phyloP scores from a whole-genome alignment of 345 rosid species.

The Salix viminalis region DNA sequence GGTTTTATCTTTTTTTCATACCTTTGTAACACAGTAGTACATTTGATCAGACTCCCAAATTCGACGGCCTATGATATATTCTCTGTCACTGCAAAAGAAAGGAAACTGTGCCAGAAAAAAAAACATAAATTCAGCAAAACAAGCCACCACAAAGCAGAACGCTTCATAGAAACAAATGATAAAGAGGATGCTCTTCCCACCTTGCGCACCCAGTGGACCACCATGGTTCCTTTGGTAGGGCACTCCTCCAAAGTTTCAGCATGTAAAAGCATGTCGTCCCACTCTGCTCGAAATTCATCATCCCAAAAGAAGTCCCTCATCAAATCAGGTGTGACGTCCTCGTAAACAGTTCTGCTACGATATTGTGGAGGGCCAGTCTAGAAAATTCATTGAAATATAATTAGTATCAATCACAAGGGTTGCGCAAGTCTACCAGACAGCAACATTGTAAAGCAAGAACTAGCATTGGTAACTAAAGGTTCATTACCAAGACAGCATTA shows the following conservation, averaged over 20 bases:
- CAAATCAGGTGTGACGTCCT: constrained; percentile 83
- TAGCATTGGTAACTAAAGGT: background rate
- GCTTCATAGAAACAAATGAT: constrained; percentile 5
- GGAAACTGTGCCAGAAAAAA: constrained; percentile 63
- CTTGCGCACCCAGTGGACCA: constrained; percentile 94
- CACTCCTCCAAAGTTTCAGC: constrained; percentile 64
- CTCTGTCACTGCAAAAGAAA: constrained; percentile 96
- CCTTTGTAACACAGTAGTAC: constrained; percentile 92
- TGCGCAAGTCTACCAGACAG: background rate
- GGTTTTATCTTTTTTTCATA: constrained; percentile 16
- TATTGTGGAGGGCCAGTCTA: constrained; percentile 89
- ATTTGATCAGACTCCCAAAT: constrained; percentile 81
- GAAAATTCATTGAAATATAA: constrained; percentile 15
- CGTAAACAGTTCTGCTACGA: constrained; percentile 78
- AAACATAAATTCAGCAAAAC: background rate
- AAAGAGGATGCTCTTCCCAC: constrained; percentile 28
- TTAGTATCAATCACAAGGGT: constrained; percentile 20
- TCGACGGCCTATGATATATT: constrained; percentile 87
- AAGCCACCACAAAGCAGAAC: constrained; percentile 1
- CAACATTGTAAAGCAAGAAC: background rate
- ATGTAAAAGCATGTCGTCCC: constrained; percentile 85
- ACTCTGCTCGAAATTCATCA: constrained; percentile 67
- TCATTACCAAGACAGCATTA: background rate
- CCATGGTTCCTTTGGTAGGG: constrained; percentile 67
- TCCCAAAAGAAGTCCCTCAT: constrained; percentile 98